phyloP scores from a whole-genome alignment of 345 rosid genomes.

The Salix koriyanagi region DNA sequence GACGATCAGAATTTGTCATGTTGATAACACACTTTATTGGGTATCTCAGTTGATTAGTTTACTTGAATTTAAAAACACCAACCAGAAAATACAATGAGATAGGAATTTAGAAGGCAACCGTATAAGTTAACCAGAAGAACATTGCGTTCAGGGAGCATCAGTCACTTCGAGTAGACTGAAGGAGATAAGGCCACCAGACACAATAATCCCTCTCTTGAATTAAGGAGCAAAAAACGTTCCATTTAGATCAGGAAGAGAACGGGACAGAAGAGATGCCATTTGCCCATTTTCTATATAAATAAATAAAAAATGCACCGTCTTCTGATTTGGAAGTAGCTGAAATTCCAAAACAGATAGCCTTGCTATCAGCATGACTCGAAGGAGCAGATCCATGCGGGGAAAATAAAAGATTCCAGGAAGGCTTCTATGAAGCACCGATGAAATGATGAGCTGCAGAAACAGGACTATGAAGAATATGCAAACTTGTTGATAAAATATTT shows the following conservation, averaged over 20 bases:
- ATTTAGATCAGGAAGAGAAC: constrained; percentile 88
- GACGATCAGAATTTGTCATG: too few relatives aligned
- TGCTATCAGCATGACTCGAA: background rate
- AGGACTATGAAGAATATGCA: background rate
- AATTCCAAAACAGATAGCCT: constrained; percentile 1
- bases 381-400: too few relatives aligned
- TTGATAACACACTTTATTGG: too few relatives aligned
- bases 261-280: constrained; percentile 85
- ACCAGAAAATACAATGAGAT: background rate
- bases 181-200: constrained; percentile 90
- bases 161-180: constrained; percentile 86
- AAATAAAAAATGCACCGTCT: constrained; percentile 70
- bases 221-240: constrained; percentile 77
- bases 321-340: constrained; percentile 74
- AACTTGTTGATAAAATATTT: too few relatives aligned
- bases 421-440: too few relatives aligned
- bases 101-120: background rate
- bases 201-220: constrained; percentile 84
- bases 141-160: constrained; percentile 48
- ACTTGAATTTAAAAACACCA: background rate
- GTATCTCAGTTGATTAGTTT: too few relatives aligned
- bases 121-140: background rate
- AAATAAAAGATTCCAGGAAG: too few relatives aligned
- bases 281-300: constrained; percentile 80
- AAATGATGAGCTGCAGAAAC: background rate